phyloP scores from a whole-genome alignment of 1,284 basidiomycete genomes.

The Puccinia hordei region DNA sequence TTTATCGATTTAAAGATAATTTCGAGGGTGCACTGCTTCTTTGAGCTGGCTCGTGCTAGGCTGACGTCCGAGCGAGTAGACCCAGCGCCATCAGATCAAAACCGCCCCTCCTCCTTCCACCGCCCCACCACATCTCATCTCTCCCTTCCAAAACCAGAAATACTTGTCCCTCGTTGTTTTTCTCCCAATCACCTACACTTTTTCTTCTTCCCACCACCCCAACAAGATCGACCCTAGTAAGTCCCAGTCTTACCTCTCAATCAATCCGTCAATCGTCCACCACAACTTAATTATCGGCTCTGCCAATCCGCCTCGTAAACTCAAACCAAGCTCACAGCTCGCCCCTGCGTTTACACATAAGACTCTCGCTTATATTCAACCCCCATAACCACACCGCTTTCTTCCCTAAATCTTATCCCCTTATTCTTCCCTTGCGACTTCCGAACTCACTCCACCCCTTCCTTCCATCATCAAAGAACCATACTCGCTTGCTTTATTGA shows the following conservation, averaged over 20 bases:
- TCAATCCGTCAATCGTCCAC: neutral
- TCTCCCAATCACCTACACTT: neutral
- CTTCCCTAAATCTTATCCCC: no score
- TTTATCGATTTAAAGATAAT: no score
- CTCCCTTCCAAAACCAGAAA: constrained; percentile 1
- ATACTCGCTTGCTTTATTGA: neutral
- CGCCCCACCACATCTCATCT: neutral
- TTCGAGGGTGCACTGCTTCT: no score
- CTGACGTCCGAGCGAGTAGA: neutral
- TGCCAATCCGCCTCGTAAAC: no score
- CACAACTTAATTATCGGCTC: no score
- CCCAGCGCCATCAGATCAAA: neutral
- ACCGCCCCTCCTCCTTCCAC: no score
- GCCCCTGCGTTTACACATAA: neutral
- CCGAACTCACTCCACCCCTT: neutral
- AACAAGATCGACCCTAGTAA: no score
- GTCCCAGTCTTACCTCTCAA: neutral
- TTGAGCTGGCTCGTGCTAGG: no score
- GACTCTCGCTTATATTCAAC: neutral
- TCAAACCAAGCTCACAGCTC: no score
- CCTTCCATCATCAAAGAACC: neutral
- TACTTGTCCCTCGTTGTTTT: constrained; percentile 8
- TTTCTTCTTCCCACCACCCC: neutral
- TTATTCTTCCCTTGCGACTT: no score
- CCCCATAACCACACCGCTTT: neutral